Percentiles rank a stretch among this genome's conserved stretches.
These are phyloP conservation scores for Triangularia setosa DNA, from an alignment of 2,329 filamentous ascomycete genomes.

Conservation along the genomic window DNA sequence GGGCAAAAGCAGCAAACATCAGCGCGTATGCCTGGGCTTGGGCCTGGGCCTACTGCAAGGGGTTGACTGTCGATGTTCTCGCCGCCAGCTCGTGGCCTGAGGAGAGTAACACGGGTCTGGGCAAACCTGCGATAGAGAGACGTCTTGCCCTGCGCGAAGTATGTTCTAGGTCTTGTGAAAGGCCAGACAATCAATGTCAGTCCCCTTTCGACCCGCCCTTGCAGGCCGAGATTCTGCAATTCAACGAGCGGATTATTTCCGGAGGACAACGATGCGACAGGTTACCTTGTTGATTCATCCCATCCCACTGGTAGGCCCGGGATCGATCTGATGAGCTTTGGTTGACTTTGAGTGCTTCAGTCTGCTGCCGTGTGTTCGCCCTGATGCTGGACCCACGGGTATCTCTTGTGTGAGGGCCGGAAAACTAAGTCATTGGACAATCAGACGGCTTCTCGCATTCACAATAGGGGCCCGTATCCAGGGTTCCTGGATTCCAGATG, in stretches of 20 bases:
- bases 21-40: neutral
- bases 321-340: conserved; percentile 15
- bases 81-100: neutral
- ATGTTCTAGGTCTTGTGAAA: neutral
- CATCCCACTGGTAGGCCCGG: conserved; percentile 11
- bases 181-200: neutral
- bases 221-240: neutral
- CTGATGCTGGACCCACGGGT: conserved; percentile 12
- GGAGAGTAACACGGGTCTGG: too few relatives aligned
- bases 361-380: conserved; percentile 16
- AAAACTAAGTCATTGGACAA: conserved; percentile 20
- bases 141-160: neutral
- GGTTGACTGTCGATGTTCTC: neutral
- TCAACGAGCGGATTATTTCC: neutral
- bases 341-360: conserved; percentile 11
- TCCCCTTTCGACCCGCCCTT: neutral
- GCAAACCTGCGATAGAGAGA: neutral
- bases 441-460: conserved; percentile 23
- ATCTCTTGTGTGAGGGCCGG: conserved; percentile 13
- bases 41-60: neutral
- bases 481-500: conserved; percentile 20
- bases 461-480: conserved; percentile 17
- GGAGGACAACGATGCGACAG: neutral
- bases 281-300: conserved; percentile 1
- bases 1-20: conserved; percentile 15